Conservation (phyloP, 345 rosid genomes). For the Leavenworthia alabamica region DNA sequence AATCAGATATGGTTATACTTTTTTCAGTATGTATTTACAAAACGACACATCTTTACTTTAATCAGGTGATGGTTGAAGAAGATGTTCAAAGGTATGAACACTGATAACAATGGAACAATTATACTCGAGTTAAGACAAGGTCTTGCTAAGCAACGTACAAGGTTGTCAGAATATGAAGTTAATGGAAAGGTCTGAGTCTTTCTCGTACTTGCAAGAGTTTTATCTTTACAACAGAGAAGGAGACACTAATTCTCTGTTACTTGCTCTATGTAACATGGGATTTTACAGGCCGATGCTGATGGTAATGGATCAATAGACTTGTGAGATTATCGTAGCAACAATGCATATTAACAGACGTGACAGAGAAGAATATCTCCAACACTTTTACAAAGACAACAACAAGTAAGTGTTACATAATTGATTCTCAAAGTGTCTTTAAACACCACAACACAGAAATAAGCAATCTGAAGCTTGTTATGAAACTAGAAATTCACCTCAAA, state of each 20-base stretch:
- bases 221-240: not conserved
- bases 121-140: constrained; percentile 58
- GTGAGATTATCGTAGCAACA: constrained; percentile 55
- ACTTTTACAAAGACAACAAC: constrained; percentile 70
- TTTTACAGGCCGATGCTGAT: constrained; percentile 45
- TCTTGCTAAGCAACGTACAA: constrained; percentile 56
- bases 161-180: constrained; percentile 50
- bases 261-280: not conserved
- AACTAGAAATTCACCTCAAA: not conserved
- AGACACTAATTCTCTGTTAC: not conserved
- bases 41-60: too few species aligned
- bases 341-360: constrained; percentile 62
- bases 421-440: too few species aligned
- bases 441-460: not conserved
- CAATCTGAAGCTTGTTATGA: not conserved
- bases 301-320: constrained; percentile 57
- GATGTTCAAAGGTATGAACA: constrained; percentile 55
- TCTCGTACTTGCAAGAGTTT: not conserved
- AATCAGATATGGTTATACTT: too few species aligned
- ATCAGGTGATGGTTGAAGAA: constrained; percentile 57
- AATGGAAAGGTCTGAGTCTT: constrained; percentile 53
- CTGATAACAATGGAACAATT: constrained; percentile 52
- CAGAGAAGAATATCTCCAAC: constrained; percentile 72
- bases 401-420: too few species aligned
- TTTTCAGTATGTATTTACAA: too few species aligned